A percentile compares a stretch with the other conserved stretches of the same genome.
phyloP scores from a whole-genome alignment of 257 asterid species.

The Solanum chmielewskii region DNA sequence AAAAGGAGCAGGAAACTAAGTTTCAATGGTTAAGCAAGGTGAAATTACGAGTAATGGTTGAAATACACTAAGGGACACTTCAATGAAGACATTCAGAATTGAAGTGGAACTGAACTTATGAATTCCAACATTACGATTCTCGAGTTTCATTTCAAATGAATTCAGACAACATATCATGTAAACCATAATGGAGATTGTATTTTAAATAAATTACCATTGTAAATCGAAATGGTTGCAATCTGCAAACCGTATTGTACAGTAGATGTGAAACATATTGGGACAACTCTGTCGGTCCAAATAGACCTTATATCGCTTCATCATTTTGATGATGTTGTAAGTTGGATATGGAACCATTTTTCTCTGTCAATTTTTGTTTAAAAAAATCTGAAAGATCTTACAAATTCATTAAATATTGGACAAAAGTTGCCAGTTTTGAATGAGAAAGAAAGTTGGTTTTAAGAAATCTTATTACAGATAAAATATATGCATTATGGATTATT shows the following conservation, averaged over 20 bases:
- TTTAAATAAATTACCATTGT: neutral
- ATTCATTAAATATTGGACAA: neutral
- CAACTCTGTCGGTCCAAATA: neutral
- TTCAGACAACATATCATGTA: neutral
- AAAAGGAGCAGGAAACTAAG: neutral
- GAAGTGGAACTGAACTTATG: neutral
- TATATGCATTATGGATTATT: neutral
- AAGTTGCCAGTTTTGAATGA: neutral
- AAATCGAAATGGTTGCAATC: neutral
- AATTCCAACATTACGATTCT: neutral
- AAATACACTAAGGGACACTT: neutral
- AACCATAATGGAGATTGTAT: neutral
- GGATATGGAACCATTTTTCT: neutral
- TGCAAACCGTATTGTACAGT: neutral
- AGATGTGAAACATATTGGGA: neutral
- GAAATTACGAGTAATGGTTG: neutral
- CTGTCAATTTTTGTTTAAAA: neutral
- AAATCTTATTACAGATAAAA: neutral
- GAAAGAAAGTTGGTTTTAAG: neutral
- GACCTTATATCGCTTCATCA: neutral
- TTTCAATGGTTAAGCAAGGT: neutral
- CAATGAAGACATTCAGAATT: neutral
- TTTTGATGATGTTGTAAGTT: neutral
- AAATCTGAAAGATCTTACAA: neutral
- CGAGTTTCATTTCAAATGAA: neutral